Evolutionary conservation across 1,284 basidiomycete genomes (phyloP).

Genomic region (Leccinum griseonigrum): DNA sequence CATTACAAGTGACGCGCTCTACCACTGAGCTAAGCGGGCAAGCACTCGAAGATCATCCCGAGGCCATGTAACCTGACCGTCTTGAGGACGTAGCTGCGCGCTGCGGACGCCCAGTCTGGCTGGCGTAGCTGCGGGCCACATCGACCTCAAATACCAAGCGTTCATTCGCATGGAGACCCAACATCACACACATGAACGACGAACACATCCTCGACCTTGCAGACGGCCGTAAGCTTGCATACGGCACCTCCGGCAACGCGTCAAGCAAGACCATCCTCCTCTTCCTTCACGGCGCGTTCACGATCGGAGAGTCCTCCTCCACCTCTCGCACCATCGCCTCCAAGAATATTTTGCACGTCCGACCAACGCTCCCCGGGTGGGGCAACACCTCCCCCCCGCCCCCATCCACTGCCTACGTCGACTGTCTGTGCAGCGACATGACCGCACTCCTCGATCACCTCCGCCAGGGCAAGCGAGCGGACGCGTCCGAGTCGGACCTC

Average conservation of each 20-base stretch:
- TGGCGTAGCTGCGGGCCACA: background rate
- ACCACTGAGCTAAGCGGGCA: constrained; percentile 43
- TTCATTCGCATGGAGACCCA: background rate
- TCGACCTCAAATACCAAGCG: background rate
- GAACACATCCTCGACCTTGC: constrained; percentile 43
- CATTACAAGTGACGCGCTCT: constrained; percentile 53
- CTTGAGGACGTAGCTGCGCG: background rate
- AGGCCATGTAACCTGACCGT: background rate
- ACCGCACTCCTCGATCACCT: constrained; percentile 48
- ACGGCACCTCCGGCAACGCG: constrained; percentile 46
- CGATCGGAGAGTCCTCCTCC: constrained; percentile 40
- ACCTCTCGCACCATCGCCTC: constrained; percentile 35
- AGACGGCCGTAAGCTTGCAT: constrained; percentile 49
- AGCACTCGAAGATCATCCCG: background rate
- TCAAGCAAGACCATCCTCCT: constrained; percentile 47
- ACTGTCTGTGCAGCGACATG: constrained; percentile 46
- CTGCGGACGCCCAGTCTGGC: constrained; percentile 4
- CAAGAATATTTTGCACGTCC: constrained; percentile 44
- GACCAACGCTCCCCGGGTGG: constrained; percentile 57
- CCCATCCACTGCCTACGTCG: constrained; percentile 36
- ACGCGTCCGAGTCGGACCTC: background rate
- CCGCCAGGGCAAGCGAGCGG: background rate
- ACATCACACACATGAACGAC: background rate
- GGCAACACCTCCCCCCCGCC: constrained; percentile 46
- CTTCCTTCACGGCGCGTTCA: constrained; percentile 52